Percentiles rank a stretch among this genome's conserved stretches.
Conservation (phyloP, 202 grass and related monocot species). For the Digitaria exilis region DNA sequence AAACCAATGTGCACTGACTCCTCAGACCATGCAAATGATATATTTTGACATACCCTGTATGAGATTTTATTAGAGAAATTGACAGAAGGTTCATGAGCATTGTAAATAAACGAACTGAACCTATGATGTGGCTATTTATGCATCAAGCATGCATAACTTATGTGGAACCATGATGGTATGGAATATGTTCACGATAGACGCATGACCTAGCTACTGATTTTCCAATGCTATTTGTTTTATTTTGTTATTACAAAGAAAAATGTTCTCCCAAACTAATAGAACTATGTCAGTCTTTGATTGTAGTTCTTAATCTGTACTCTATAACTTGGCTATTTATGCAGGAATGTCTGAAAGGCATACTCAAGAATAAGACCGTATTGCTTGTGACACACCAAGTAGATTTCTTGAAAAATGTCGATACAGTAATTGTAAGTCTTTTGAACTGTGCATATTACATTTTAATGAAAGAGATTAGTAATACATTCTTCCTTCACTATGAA, state of each 20-base stretch:
- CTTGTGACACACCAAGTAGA: constrained; percentile 79
- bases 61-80: background rate
- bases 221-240: background rate
- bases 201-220: background rate
- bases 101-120: background rate
- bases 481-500: constrained; percentile 5
- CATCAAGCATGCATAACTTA: background rate
- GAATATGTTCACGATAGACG: background rate
- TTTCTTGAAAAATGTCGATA: constrained; percentile 65
- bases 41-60: background rate
- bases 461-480: background rate
- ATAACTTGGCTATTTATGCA: constrained; percentile 22
- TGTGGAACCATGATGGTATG: background rate
- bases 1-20: background rate
- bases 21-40: background rate
- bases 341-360: constrained; percentile 67
- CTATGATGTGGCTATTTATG: no score
- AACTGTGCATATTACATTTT: background rate
- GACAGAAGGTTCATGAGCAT: background rate
- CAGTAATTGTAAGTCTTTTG: constrained; percentile 53
- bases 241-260: background rate
- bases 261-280: constrained; percentile 7
- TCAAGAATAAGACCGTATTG: constrained; percentile 64
- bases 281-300: constrained; percentile 3
- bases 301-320: background rate